These are phyloP conservation scores for Picochlorum sp. DNA, from an alignment of 139 green algal genomes.

Conservation along the genomic window DNA sequence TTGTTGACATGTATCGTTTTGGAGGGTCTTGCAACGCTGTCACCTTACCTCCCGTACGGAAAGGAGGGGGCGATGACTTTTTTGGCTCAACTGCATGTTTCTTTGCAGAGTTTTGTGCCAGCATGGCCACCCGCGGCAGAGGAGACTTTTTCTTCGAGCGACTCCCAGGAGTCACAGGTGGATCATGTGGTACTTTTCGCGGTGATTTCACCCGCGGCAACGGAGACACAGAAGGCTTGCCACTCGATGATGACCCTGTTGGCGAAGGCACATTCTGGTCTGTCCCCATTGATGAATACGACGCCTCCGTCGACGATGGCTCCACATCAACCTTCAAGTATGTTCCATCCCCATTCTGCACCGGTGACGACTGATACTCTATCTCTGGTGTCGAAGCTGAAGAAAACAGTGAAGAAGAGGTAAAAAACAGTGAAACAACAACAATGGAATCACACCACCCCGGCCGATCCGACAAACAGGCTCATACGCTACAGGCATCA, in stretches of 20 bases:
- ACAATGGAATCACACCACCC: too few relatives aligned
- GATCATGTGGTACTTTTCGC: background rate
- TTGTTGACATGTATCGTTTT: too few relatives aligned
- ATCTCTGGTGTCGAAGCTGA: too few relatives aligned
- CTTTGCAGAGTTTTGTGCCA: slow-evolving; percentile 11
- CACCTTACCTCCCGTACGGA: background rate
- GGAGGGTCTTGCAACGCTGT: background rate
- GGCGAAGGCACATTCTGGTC: too few relatives aligned
- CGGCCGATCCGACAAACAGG: too few relatives aligned
- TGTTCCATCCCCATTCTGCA: too few relatives aligned
- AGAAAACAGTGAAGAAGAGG: too few relatives aligned
- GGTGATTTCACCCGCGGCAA: background rate
- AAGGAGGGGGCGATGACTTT: background rate
- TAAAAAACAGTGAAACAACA: too few relatives aligned
- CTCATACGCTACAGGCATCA: background rate
- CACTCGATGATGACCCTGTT: background rate
- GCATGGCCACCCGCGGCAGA: slow-evolving; percentile 20
- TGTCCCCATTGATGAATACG: too few relatives aligned
- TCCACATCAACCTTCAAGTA: too few relatives aligned
- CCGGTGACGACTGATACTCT: too few relatives aligned
- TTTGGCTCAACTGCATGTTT: background rate
- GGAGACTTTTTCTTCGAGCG: background rate
- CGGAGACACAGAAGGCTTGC: slow-evolving; percentile 1
- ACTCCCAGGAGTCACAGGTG: background rate
- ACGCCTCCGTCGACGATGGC: too few relatives aligned